Base-by-base conservation (phyloP, 441 rosid genomes). In the Erodium chrysanthum region DNA sequence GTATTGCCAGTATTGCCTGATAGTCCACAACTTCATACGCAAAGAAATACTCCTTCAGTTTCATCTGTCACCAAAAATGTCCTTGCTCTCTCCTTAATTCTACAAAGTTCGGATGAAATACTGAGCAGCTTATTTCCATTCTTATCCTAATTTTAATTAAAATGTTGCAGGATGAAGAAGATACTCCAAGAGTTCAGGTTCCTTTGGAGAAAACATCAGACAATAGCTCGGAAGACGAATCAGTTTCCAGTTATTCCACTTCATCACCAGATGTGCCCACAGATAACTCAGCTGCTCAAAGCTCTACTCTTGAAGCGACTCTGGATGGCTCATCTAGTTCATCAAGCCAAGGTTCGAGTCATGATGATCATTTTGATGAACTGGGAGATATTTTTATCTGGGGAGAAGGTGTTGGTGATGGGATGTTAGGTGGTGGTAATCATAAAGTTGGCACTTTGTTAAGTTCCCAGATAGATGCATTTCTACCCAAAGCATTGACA, bases 321-420 rank as follows among this genome's bases (percentile, higher is more conserved):
- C 48, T 0, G 48, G 48, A 40, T 40, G 3, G 48, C 48, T 71
- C 92, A 87, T 73, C 90, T 72, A 93, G 98, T 77, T 93, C 98
- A 64, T 90, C 97, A 64, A 93, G 98, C 77, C 98, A 90, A 67
- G 97, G 96, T 69, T 93, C 98, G 73, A 97, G 98, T 73, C 96
- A 93, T 81, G 97, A 93, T 81, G 98, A 93, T 67, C 91, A 95
- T 1, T 9, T 10, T 68, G 97, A 90, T 79, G 92, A 97, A 58
- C 68, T 93, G 73, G 97, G 97, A 40, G 98, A 93, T 86, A 96
- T 90, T 76, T 87, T 86, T 75, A 83, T 93, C 46, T 93, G 98
- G 98, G 97, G 98, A 44, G 96, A 90, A 79, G 90, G 89, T 72
- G 84, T 79, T 4, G 96, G 89, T 40, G 98, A 93, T 73, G 96